Base-by-base conservation (phyloP, 164 flowering plant genomes). In the Tetrastigma voinierianum region DNA sequence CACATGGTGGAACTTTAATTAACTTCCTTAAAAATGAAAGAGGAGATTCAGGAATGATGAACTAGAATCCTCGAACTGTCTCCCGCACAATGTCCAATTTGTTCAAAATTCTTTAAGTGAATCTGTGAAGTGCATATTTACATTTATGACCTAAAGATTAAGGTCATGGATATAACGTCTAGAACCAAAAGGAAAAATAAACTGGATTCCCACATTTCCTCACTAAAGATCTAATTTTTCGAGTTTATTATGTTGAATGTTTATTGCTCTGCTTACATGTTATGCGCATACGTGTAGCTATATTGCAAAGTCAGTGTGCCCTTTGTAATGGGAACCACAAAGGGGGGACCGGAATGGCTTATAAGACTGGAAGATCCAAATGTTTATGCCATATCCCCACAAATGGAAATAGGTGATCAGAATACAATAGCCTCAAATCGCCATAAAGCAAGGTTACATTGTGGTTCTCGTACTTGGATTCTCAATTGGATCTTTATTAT, bases 241-340 rank as follows among this genome's bases (percentile, higher is more conserved):
- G n/a, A 21, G 55, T 56, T 14, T 47, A 2, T 25, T 40, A 18
- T 21, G 24, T 45, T 47, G 62, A 9, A 51, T 53, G 9, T 10
- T 20, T 12, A 11, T 46, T 32, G 23, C 44, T n/a, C 56, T 21
- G 67, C 10, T 15, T 66, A 18, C 19, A 23, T 65, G 44, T 17
- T 67, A 14, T 72, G 56, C 75, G 90, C 96, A 74, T 52, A 93
- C 80, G 98, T 96, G 10, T 91, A 85, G 46, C 70, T 90, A 23
- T 90, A 93, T 72, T 77, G 85, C 84, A 90, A 89, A 81, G 73
- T 89, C 65, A 94, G 97, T n/a, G 96, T 90, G 19, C 98, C 98
- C 18, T 93, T 93, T 84, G 97, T 93, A 45, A 87, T 93, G 90
- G 98, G 98, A 77, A 93, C 98, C 14, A 93, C 97, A 64, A 97